Base-by-base conservation (phyloP, 179 eudicot species). In the Heliamphora pulchella region DNA sequence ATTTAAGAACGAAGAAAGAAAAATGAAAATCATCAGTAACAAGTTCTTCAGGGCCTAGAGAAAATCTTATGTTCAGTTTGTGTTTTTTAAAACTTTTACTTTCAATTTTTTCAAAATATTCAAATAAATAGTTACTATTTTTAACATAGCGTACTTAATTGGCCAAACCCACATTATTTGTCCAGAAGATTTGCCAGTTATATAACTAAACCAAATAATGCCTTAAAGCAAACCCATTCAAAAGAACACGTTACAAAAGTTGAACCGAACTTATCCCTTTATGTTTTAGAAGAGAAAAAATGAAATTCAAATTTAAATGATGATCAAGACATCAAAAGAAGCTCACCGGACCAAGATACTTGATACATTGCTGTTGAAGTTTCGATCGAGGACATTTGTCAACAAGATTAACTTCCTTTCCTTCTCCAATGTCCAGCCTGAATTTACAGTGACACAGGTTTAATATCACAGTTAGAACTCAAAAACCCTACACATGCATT, bases 391-490 rank as follows among this genome's bases (percentile, higher is more conserved):
- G 85, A 71, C 97, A 92, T 81, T 87, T 90, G 18, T 93, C 98
- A 17, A 85, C 68, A 70, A 90, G 84, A 82, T 87, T 94, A n/a
- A 89, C 87, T 81, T 92, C 98, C 83, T 82, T 92, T 14, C 98
- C 98, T 87, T 94, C 98, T 69, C 98, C 98, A 46, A 94, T 93
- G 81, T 94, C 98, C 82, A 94, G 88, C 98, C 98, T 94, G 87
- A 78, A 78, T 78, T 57, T 41, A 2, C n/a, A 71, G 65, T 20
- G 50, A 3, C 41, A 50, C 15, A 68, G 51, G 63, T 39, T 22
- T 58, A 62, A 15, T 47, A 59, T 8, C 70, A 47, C 47, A 14
- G 5, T n/a, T 20, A 11, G 41, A 77, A 22, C 31, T 13, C 50
- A 4, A 44, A 71, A 17, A 8, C 31, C 4, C 82, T 8, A 11